Evolutionary conservation across 148 eudicot species (phyloP), one percentile per base, ranked within the genome.

Genomic region (Agrostemma githago): DNA sequence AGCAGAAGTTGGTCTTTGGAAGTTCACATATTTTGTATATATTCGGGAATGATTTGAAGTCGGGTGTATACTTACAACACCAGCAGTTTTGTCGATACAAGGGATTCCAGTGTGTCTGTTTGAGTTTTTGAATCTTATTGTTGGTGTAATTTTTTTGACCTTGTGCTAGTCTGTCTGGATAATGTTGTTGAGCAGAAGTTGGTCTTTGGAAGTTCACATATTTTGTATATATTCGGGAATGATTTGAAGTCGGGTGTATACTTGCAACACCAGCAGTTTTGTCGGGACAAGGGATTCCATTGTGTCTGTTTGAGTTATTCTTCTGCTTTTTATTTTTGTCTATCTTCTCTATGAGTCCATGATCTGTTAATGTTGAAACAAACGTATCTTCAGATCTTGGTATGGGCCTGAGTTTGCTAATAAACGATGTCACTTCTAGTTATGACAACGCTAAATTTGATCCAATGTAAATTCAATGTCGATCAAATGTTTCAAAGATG

Each of bases 211-310:
- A 8, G 21, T 60, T 60, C 62, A 8, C 2, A 48, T 16, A 8
- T 8, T 15, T n/a, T 5, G 12, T 66, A 19, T n/a, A 17, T 17
- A 2, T 67, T 43, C 43, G 53, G 17, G 5, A 67, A 43, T 44
- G 6, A 37, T 43, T 19, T 43, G 38, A 44, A 42, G 19, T 43
- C 71, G 2, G 71, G 54, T 67, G 51, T 17, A 66, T 42, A 21
- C 20, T 67, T 5, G 4, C 44, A 8, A 19, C 14, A 43, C 37
- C 54, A 11, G 3, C 37, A 16, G 20, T 68, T 2, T 66, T n/a
- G 56, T 68, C 2, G 4, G 16, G 14, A 65, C 44, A 65, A 68
- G 71, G 15, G 58, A 68, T 68, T 68, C 3, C 69, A 66, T 9
- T 5, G 48, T 66, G 40, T 40, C 16, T 38, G 8, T 60, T 57